Evolutionary conservation across 2,329 filamentous ascomycete genomes (phyloP), one percentile per base, ranked within the genome.

Genomic region (Elsinoe arachidis): DNA sequence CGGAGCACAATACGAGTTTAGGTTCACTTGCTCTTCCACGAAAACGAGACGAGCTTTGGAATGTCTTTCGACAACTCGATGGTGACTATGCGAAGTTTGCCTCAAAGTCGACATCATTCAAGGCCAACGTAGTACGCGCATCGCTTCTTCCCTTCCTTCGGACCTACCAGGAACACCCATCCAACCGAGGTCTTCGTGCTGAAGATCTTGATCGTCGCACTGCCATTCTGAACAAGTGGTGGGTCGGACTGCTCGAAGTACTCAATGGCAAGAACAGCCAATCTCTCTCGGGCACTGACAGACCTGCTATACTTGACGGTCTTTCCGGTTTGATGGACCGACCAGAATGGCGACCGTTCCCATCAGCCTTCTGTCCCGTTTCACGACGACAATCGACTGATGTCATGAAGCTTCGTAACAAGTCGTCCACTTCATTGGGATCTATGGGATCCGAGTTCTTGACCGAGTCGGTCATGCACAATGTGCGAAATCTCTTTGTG

Each of bases 181-280:
- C 87, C 7, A 86, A 82, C 64, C 77, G 76, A 61, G 75, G 70
- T 14, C 75, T 96, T 46, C 76, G 81, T n/a, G 78, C 88, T 1
- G 89, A 95, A 72, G 89, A 95, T 68, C 72, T 96, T 44, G 90
- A 96, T 65, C 81, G 87, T 35, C 81, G 91, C 59, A 81, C 87
- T 1, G 84, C 83, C 44, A 88, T 95, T 49, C 74, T 96, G 58
- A 89, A 93, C 69, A 91, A 88, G 67, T 96, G 91, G 91, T 96
- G 91, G 91, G 85, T 79, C 43, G 85, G 82, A 1, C 75, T 96
- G 38, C 73, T 96, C 57, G 90, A 93, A 59, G 83, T 95, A 76
- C 80, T 96, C 21, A 85, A 90, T 62, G 87, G 86, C 33, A 80
- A 81, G 60, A 82, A 85, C 67, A 85, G 85, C 57, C 86, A 90